phyloP scores from a whole-genome alignment of 305 asterid genomes.

The Solanum chacoense region DNA sequence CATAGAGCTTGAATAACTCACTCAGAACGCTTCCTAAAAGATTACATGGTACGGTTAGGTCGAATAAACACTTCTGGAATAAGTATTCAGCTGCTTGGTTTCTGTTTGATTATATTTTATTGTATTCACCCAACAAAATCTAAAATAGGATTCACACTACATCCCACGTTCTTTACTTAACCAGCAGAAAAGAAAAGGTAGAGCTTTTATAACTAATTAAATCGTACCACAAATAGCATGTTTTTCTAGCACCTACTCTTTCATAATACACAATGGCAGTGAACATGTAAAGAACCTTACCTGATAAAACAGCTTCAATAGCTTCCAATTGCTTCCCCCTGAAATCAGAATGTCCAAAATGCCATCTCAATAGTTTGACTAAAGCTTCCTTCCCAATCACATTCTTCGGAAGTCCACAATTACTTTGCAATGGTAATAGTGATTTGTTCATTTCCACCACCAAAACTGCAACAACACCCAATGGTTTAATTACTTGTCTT shows the following conservation, averaged over 20 bases:
- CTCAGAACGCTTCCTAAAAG: not conserved
- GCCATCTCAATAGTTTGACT: slow-evolving; percentile 88
- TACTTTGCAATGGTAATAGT: slow-evolving; percentile 48
- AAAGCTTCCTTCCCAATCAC: slow-evolving; percentile 61
- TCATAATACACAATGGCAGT: not conserved
- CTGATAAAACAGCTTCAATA: slow-evolving; percentile 90
- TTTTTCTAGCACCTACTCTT: not conserved
- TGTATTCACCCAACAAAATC: not conserved
- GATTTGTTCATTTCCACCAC: slow-evolving; percentile 59
- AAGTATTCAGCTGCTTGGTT: not conserved
- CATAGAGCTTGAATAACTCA: not conserved
- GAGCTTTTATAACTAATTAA: not conserved
- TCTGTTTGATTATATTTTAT: not conserved
- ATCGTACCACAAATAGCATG: not conserved
- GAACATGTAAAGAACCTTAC: slow-evolving; percentile 16
- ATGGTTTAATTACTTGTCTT: not conserved
- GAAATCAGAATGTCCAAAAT: slow-evolving; percentile 81
- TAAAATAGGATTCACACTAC: not conserved
- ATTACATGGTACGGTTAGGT: not conserved
- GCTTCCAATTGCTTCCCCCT: slow-evolving; percentile 90
- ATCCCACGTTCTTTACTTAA: not conserved
- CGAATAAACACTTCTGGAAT: not conserved
- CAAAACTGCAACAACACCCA: not conserved
- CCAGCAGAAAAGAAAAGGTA: not conserved
- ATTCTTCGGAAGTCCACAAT: slow-evolving; percentile 42